These are phyloP conservation scores for Suillus variegatus DNA, from an alignment of 768 basidiomycete genomes.

Conservation along the genomic window DNA sequence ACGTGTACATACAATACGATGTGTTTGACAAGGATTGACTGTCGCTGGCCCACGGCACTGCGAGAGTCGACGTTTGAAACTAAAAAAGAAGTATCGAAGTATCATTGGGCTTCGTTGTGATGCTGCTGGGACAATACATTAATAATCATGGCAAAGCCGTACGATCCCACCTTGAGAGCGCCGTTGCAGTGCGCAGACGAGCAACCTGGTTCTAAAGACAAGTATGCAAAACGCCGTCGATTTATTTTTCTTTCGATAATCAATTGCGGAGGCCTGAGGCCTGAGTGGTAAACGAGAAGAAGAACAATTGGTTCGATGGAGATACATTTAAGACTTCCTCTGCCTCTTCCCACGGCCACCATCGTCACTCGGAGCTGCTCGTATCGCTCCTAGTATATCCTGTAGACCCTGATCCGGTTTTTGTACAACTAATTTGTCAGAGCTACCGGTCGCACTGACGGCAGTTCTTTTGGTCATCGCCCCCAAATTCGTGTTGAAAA, in stretches of 20 bases:
- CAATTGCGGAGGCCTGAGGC: too few relatives aligned
- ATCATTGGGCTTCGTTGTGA: neutral
- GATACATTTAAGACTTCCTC: constrained; percentile 16
- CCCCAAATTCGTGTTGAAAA: constrained; percentile 62
- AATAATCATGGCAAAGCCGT: neutral
- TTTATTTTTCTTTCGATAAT: neutral
- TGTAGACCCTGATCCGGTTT: constrained; percentile 41
- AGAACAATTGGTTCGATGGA: neutral
- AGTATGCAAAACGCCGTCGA: neutral
- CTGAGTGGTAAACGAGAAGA: too few relatives aligned
- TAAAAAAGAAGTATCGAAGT: neutral
- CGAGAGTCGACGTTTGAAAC: neutral
- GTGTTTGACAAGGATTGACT: neutral
- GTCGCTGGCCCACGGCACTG: neutral
- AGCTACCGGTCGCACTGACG: constrained; percentile 26
- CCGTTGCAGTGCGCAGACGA: neutral
- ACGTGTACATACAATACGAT: constrained; percentile 6
- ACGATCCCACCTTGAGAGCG: neutral
- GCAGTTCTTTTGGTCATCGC: constrained; percentile 61
- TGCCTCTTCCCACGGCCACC: constrained; percentile 36
- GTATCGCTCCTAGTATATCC: constrained; percentile 61
- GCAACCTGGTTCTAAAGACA: neutral
- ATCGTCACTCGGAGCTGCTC: constrained; percentile 53
- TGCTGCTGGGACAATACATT: neutral
- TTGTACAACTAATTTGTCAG: neutral